Conservation (phyloP, 23 red algal genomes). For the Gracilaria vermiculophylla region DNA sequence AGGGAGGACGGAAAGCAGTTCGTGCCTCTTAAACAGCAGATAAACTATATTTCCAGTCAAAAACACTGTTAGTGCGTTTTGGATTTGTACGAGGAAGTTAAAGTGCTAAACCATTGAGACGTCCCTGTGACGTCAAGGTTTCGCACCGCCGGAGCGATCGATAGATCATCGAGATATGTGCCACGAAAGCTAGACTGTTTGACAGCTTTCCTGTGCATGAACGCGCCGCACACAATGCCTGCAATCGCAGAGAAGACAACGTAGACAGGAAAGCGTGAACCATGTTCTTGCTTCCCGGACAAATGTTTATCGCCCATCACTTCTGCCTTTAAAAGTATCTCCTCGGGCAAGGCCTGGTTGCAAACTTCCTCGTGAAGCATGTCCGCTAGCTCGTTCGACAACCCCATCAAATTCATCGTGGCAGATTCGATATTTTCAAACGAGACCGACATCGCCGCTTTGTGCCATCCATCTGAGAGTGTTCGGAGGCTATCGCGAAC, state of each 20-base stretch:
- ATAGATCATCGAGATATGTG: slow-evolving; percentile 19
- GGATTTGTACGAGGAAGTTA: slow-evolving; percentile 28
- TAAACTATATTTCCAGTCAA: background rate
- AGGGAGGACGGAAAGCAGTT: slow-evolving; percentile 1
- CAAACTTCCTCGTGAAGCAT: slow-evolving; percentile 65
- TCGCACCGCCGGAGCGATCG: slow-evolving; percentile 9
- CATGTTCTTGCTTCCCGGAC: background rate
- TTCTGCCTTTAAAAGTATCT: slow-evolving; percentile 52
- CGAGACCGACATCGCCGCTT: background rate
- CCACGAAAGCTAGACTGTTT: background rate
- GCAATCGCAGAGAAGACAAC: background rate
- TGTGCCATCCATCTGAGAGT: background rate
- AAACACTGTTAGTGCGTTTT: slow-evolving; percentile 12
- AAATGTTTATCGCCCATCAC: background rate
- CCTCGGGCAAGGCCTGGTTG: slow-evolving; percentile 48
- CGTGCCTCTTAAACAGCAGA: background rate
- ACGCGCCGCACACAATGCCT: background rate
- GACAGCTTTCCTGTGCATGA: background rate
- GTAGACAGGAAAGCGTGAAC: background rate
- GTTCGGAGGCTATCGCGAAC: background rate
- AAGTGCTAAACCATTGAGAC: slow-evolving; percentile 58
- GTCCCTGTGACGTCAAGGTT: background rate
- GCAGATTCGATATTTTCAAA: slow-evolving; percentile 29
- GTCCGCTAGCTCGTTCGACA: background rate
- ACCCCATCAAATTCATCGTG: slow-evolving; percentile 2